Evolutionary conservation across 371 early-diverging fungal species (phyloP), one percentile per base, ranked within the genome.

Genomic region (Mortierella sp.): DNA sequence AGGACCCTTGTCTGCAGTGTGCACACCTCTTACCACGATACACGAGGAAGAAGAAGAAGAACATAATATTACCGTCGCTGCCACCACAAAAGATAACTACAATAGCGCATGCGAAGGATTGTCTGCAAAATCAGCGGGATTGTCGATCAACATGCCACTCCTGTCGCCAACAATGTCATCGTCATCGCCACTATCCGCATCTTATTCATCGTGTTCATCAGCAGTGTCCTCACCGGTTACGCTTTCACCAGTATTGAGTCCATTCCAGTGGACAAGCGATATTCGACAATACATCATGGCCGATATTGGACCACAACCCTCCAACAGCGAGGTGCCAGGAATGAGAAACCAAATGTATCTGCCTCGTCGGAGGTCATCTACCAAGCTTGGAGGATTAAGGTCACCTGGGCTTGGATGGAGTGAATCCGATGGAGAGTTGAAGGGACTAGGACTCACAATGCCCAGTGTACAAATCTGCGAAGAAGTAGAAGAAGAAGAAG

Each of bases 251-350:
- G 66, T 63, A 24, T 47, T 69, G 40, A 72, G 58, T 58, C 63
- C 76, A 0, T 72, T 67, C 36, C 72, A 75, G 13, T 75, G 82
- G 76, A 69, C 72, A n/a, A 69, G 67, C 2, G 82, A 81, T 57
- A 13, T 76, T 13, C 72, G 82, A 4, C 82, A 81, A 40, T 81
- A 75, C 15, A 81, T 81, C 62, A 75, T 81, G 67, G 68, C 81
- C 11, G 81, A 81, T 41, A 81, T 81, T 41, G 82, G 82, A 60
- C 82, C 82, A 4, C 82, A 81, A 24, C 82, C 82, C 10, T 62
- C 76, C 0, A 81, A 81, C 43, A 75, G 74, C 16, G 70, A 71
- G 22, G 67, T 75, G 2, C 82, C 73, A 2, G 63, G 59, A 3
- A 63, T 76, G 3, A 40, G 71, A 6, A 70, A 57, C 38, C 70